Evolutionary conservation across 768 basidiomycete genomes (phyloP), one percentile per base, ranked within the genome.

Genomic region (Russula dissimulans): DNA sequence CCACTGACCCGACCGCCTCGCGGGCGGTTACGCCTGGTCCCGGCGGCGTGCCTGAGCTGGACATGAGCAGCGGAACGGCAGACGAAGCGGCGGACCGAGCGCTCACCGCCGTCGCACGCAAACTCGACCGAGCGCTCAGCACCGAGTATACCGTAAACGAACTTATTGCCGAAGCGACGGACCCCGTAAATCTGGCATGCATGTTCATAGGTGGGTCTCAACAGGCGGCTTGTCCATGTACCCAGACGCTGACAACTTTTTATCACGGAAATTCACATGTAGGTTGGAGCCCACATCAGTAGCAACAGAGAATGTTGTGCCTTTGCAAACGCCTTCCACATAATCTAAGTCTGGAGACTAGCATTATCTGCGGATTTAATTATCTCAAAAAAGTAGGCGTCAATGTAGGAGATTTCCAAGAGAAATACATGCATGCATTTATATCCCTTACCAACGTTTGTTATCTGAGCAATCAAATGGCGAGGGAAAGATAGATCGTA

Each of bases 141-240:
- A 89, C 95, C 29, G 90, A 95, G 70, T 94, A 91, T 66, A 90
- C 87, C 5, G 91, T 99, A 61, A 97, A 95, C 74, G 87, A 91
- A 70, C 81, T 98, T 43, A 86, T 98, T 60, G 85, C 89, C 18
- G 85, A 90, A 69, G 95, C 95, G 41, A 91, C 85, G 26, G 90
- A 95, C 68, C 70, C 75, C 2, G 75, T 74, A 49, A 91, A 91
- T 70, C 74, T 97, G 18, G 85, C 84, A 3, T 79, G 77, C n/a
- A 91, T 97, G 65, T 98, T 80, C 69, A 66, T 68, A 42, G 91
- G 91, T 88, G 68, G 61, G 82, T 72, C 4, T 44, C n/a, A 5
- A 49, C 34, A 22, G 49, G 7, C 48, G 26, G 18, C n/a, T 51
- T 22, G 43, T 42, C 41, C 15, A 9, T 7, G 41, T 34, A 53